Percentiles rank a stretch among this genome's conserved stretches.
Evolutionary conservation across 2,329 filamentous ascomycete genomes (phyloP).

Genomic region (Hypoxylon sp.): DNA sequence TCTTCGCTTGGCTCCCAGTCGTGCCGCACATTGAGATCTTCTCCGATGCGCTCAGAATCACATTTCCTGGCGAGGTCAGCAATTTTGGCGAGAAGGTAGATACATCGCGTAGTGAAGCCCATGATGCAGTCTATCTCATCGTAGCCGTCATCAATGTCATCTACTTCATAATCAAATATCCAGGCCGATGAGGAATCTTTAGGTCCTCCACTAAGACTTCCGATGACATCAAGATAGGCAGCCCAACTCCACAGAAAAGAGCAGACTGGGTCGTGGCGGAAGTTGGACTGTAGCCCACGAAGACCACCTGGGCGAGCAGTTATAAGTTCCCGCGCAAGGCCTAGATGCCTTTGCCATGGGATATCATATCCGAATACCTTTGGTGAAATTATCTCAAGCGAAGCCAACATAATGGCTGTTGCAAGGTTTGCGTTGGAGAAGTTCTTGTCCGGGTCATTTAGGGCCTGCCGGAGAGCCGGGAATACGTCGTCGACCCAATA

Average conservation of each 20-base stretch:
- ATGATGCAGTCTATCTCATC: constrained; percentile 85
- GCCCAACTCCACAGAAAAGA: constrained; percentile 88
- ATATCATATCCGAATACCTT: constrained; percentile 85
- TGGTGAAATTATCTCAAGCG: constrained; percentile 86
- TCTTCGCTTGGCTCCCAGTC: constrained; percentile 72
- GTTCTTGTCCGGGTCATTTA: constrained; percentile 72
- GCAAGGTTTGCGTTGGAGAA: constrained; percentile 82
- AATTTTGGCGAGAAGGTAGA: constrained; percentile 79
- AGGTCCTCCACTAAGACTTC: constrained; percentile 75
- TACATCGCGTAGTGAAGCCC: constrained; percentile 80
- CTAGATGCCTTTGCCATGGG: constrained; percentile 84
- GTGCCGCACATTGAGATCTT: constrained; percentile 63
- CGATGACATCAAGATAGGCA: constrained; percentile 85
- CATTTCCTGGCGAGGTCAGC: constrained; percentile 79
- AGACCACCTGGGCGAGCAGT: constrained; percentile 67
- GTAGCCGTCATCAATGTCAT: constrained; percentile 67
- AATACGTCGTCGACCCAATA: constrained; percentile 86
- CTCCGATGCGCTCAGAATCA: constrained; percentile 74
- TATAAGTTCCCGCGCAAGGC: constrained; percentile 82
- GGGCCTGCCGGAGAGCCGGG: constrained; percentile 76
- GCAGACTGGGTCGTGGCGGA: constrained; percentile 70
- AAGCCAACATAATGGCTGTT: constrained; percentile 87
- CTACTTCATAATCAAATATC: constrained; percentile 66
- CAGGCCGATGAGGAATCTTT: constrained; percentile 65
- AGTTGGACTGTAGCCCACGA: constrained; percentile 67